These are phyloP conservation scores for Xylaria flabelliformis DNA, from an alignment of 495 filamentous ascomycete genomes.

Conservation along the genomic window DNA sequence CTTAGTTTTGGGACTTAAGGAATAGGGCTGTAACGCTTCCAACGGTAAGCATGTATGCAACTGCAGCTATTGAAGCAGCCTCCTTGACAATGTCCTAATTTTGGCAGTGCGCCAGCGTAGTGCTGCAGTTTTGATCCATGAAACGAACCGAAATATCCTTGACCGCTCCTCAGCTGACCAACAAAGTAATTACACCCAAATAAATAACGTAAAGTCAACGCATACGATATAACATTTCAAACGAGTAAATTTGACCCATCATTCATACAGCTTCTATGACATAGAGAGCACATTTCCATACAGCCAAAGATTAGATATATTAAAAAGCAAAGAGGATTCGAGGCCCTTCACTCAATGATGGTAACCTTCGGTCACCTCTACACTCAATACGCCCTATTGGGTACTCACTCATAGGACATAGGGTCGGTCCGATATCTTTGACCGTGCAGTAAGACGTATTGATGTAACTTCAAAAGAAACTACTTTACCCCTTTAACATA, in stretches of 20 bases:
- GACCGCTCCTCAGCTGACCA: neutral
- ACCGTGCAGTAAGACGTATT: neutral
- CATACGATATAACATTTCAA: neutral
- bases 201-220: neutral
- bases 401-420: neutral
- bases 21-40: neutral
- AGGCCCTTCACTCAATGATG: neutral
- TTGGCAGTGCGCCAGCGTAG: neutral
- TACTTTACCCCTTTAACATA: neutral
- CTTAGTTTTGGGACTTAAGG: neutral
- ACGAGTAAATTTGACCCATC: neutral
- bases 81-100: neutral
- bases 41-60: neutral
- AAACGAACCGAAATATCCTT: neutral
- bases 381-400: neutral
- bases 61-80: neutral
- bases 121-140: neutral
- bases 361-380: neutral
- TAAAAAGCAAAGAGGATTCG: neutral
- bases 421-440: neutral
- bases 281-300: neutral
- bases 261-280: neutral
- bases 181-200: neutral
- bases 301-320: neutral
- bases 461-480: neutral